Base-by-base conservation (phyloP, 441 rosid genomes). In the Manihot esculenta region DNA sequence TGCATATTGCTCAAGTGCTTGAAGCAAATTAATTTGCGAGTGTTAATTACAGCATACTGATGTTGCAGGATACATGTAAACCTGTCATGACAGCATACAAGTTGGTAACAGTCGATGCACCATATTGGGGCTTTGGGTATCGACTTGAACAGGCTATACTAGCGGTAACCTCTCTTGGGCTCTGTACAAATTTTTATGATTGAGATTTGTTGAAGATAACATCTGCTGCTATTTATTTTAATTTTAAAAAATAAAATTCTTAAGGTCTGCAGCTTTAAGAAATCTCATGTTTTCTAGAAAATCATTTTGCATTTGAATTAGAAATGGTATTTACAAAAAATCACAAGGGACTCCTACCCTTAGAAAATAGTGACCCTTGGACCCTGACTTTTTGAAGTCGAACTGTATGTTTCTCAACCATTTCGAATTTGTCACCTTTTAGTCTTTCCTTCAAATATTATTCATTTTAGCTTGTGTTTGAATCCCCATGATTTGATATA, bases 41-140 rank as follows among this genome's bases (percentile, higher is more conserved):
- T 45, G 21, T 61, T 61, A 63, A 67, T 53, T 62, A 42, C 48
- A 35, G 49, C 41, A 23, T 13, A n/a, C 58, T 23, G 35, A 66
- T 23, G 24, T 73, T 85, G 81, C 87, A 87, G 94, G 86, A 79
- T 49, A 78, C 63, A 59, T 83, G 89, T 74, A 71, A 76, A 68
- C 91, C 91, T 12, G 88, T 89, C 30, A 87, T 89, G 94, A 89
- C 89, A 41, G 89, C 88, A 15, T 87, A 85, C 72, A 89, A 89
- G 66, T 78, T 89, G 80, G 84, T 89, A 53, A 85, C 83, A n/a
- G 64, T 89, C 42, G 94, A 89, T 80, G 91, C 89, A 49, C 88
- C 91, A 2, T 87, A 89, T 68, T 87, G 94, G 91, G 91, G 94
- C 26, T 89, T 89, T 57, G 89, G 91, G 66, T 82, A 79, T 77